Conservation (phyloP, 2,329 filamentous ascomycete species). For the Clathrospora elynae region DNA sequence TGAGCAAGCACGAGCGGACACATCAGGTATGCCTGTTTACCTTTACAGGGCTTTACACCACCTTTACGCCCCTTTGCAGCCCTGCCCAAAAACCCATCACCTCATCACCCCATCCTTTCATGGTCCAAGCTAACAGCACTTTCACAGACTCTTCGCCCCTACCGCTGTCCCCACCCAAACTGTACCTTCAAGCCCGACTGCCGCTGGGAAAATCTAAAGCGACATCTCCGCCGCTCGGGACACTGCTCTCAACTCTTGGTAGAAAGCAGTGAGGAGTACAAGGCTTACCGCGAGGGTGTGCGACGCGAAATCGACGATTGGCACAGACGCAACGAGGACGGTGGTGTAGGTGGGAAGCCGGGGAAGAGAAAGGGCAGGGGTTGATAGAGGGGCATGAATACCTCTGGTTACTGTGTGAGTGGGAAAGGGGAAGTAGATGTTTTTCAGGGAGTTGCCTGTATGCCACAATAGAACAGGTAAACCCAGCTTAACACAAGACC, state of each 20-base stretch:
- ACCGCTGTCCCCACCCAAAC: conserved; percentile 43
- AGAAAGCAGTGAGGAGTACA: conserved; percentile 42
- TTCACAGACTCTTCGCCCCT: conserved; percentile 42
- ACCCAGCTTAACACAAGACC: too few relatives aligned
- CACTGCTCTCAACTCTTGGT: conserved; percentile 45
- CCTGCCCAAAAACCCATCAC: conserved; percentile 6
- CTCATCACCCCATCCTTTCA: too few relatives aligned
- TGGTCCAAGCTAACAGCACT: conserved; percentile 5
- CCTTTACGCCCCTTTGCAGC: neutral
- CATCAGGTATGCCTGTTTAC: conserved; percentile 34
- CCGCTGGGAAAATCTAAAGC: conserved; percentile 49
- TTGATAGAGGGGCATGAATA: too few relatives aligned
- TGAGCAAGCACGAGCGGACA: conserved; percentile 47
- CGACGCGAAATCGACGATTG: conserved; percentile 43
- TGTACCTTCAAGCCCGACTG: conserved; percentile 49
- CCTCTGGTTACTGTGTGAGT: too few relatives aligned
- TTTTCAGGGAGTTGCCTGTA: too few relatives aligned
- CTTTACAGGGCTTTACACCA: too few relatives aligned
- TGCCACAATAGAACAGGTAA: too few relatives aligned
- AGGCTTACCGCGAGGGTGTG: conserved; percentile 41
- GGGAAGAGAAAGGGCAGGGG: conserved; percentile 28
- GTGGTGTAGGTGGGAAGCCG: conserved; percentile 21
- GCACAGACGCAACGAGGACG: conserved; percentile 38
- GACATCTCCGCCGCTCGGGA: conserved; percentile 44
- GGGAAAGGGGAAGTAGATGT: too few relatives aligned